phyloP scores from a whole-genome alignment of 2,329 filamentous ascomycete species.

The Claviceps arundinis region DNA sequence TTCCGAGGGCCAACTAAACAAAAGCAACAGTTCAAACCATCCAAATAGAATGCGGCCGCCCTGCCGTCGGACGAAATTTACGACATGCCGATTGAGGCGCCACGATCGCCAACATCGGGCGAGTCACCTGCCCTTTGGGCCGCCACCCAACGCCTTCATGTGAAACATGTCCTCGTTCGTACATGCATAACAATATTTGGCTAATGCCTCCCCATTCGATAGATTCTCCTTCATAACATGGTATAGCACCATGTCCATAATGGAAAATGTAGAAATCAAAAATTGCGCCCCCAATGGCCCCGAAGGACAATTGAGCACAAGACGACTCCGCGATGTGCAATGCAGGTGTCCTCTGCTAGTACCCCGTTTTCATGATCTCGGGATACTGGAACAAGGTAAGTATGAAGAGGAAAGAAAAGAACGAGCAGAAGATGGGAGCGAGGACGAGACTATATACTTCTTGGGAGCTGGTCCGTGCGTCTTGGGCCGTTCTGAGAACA shows the following conservation, averaged over 20 bases:
- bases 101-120: no score
- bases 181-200: no score
- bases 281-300: constrained; percentile 37
- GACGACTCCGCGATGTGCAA: constrained; percentile 39
- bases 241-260: neutral
- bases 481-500: neutral
- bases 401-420: constrained; percentile 29
- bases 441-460: constrained; percentile 11
- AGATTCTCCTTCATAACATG: neutral
- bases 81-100: no score
- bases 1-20: no score
- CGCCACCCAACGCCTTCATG: no score
- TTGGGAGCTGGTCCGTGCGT: constrained; percentile 12
- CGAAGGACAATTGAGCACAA: constrained; percentile 36
- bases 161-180: no score
- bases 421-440: constrained; percentile 5
- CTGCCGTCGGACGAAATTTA: no score
- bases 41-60: no score
- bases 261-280: constrained; percentile 25
- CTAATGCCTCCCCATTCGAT: no score
- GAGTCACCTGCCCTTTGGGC: no score
- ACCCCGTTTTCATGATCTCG: constrained; percentile 30
- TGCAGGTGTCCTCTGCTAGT: constrained; percentile 34
- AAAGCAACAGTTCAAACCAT: no score
- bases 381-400: constrained; percentile 34